A percentile compares a stretch with the other conserved stretches of the same genome.
Conservation (phyloP, 2,329 filamentous ascomycete genomes). For the Colletotrichum musae region DNA sequence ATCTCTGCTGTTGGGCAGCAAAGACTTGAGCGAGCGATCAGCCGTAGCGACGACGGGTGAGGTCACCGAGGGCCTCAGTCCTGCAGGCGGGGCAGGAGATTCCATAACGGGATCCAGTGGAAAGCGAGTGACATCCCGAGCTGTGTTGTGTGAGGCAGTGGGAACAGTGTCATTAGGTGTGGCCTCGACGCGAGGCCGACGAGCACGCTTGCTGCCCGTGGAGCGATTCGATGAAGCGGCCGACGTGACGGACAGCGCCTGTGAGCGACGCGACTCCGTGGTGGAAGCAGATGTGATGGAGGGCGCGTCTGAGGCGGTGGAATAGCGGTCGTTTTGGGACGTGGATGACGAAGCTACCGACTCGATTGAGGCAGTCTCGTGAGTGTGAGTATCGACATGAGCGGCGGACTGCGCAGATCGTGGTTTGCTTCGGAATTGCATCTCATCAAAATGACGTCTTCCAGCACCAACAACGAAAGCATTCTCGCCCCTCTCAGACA, state of each 20-base stretch:
- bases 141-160: neutral
- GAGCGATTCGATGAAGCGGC: constrained; percentile 1
- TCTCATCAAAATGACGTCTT: neutral
- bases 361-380: constrained; percentile 10
- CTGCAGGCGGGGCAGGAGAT: neutral
- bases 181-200: constrained; percentile 9
- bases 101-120: constrained; percentile 7
- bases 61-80: constrained; percentile 1
- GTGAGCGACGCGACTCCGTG: constrained; percentile 9
- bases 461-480: neutral
- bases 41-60: constrained; percentile 11
- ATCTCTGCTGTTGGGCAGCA: constrained; percentile 7
- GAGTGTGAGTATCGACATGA: neutral
- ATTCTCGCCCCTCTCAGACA: neutral
- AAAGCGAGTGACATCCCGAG: constrained; percentile 1
- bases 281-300: constrained; percentile 21
- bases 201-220: constrained; percentile 10
- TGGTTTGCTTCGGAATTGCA: neutral
- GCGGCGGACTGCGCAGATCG: neutral
- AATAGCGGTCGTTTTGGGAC: constrained; percentile 15
- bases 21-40: neutral
- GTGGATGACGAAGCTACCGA: constrained; percentile 2
- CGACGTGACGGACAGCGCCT: neutral
- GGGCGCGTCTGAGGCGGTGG: neutral
- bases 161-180: neutral